Conservation (phyloP, 768 basidiomycete species). For the Suillus placidus region DNA sequence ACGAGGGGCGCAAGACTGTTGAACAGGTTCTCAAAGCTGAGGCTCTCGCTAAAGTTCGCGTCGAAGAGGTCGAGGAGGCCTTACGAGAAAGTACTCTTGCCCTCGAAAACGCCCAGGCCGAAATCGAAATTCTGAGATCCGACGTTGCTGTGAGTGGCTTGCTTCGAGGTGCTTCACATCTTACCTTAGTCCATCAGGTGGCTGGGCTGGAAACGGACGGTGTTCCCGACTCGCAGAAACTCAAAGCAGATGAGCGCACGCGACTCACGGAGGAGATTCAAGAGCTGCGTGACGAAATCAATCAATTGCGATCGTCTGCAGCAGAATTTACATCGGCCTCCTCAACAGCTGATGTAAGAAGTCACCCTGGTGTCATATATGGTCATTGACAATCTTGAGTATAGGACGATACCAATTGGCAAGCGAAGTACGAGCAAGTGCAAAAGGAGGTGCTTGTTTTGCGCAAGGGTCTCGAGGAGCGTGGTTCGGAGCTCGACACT, state of each 20-base stretch:
- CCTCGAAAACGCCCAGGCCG: constrained; percentile 86
- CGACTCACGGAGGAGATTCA: constrained; percentile 59
- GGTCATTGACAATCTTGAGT: not conserved
- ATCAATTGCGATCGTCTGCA: constrained; percentile 37
- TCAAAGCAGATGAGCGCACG: constrained; percentile 51
- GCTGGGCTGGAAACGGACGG: constrained; percentile 53
- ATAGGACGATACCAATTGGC: constrained; percentile 31
- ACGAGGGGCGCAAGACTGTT: constrained; percentile 62
- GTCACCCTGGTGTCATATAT: no score
- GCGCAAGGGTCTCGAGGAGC: constrained; percentile 40
- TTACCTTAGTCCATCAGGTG: constrained; percentile 17
- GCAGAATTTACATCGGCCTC: constrained; percentile 18
- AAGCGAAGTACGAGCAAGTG: constrained; percentile 31
- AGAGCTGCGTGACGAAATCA: constrained; percentile 52
- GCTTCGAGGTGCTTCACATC: not conserved
- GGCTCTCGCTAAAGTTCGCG: constrained; percentile 57
- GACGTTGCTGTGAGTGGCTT: constrained; percentile 69
- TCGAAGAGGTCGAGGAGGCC: constrained; percentile 89
- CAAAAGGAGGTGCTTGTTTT: constrained; percentile 35
- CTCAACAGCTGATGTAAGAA: constrained; percentile 28
- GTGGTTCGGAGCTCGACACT: constrained; percentile 54
- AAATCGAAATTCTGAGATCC: constrained; percentile 77
- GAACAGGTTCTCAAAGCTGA: constrained; percentile 68
- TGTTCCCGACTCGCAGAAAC: constrained; percentile 47
- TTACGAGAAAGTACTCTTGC: constrained; percentile 84